Percentiles rank a stretch among this genome's conserved stretches.
These are phyloP conservation scores for Rhodosporidiobolus sp. DNA, from an alignment of 768 basidiomycete species.

Conservation along the genomic window DNA sequence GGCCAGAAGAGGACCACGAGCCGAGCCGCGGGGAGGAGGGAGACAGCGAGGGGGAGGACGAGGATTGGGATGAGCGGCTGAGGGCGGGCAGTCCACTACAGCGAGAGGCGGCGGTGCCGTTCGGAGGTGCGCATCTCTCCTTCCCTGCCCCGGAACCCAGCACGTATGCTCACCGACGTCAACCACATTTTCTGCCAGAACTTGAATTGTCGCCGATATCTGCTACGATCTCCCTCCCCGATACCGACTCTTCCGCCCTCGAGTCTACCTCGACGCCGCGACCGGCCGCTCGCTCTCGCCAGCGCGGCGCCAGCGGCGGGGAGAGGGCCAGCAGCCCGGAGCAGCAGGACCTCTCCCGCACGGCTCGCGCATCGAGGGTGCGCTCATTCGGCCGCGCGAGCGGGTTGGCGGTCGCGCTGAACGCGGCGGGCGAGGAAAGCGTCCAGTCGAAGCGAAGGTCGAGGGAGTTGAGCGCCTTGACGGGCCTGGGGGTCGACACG, in stretches of 20 bases:
- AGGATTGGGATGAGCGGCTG: background rate
- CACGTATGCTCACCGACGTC: background rate
- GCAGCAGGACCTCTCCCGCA: constrained; percentile 14
- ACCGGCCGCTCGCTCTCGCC: background rate
- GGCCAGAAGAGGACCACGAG: constrained; percentile 24
- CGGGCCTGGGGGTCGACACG: constrained; percentile 3
- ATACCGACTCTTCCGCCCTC: background rate
- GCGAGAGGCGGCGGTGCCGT: constrained; percentile 1
- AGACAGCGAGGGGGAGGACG: constrained; percentile 35
- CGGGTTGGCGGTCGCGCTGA: constrained; percentile 11
- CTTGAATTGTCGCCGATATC: constrained; percentile 31
- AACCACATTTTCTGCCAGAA: constrained; percentile 2
- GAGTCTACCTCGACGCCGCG: constrained; percentile 21
- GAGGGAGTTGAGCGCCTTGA: constrained; percentile 7
- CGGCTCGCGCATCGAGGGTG: constrained; percentile 11
- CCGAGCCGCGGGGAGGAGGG: constrained; percentile 31
- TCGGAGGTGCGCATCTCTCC: constrained; percentile 22
- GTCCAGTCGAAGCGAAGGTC: constrained; percentile 1
- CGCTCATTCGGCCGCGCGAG: constrained; percentile 28
- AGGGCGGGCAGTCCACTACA: background rate
- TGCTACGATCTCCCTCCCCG: constrained; percentile 6
- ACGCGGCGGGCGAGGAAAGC: constrained; percentile 7
- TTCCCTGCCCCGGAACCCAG: background rate
- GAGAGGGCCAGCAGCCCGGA: constrained; percentile 24
- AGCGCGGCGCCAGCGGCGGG: background rate